Base-by-base conservation (phyloP, 2,329 filamentous ascomycete species). In the Diplodia seriata region DNA sequence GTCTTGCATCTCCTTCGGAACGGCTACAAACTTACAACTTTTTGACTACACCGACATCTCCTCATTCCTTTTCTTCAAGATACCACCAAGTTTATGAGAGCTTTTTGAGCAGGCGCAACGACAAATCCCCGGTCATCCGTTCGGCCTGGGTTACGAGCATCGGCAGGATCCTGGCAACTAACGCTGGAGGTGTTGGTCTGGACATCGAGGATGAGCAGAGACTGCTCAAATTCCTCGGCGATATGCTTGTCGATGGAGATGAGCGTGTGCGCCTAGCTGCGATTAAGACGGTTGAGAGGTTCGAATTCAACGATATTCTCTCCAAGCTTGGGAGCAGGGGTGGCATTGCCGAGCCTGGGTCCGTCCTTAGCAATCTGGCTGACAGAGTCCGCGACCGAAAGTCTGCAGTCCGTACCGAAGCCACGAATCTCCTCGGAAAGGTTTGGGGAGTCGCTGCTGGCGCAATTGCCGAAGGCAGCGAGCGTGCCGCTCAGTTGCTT, bases 371-470 rank as follows among this genome's bases (percentile, higher is more conserved):
- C 66, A 93, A 90, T 70, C 85, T 99, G 31, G 92, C 92, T 33
- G 93, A 97, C 75, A 88, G 95, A 71, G 93, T 92, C 71, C 93
- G 94, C 73, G 96, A 99, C 80, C 90, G 90, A 70, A 94, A 91
- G 76, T 87, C 90, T 15, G 84, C 87, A 51, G 92, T 99, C 12
- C 91, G 94, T 68, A 89, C 91, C 49, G 92, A 94, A 73, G 94
- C 93, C 29, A 97, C 97, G 87, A 90, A 89, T 62, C 84, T 96
- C 9, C 83, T 98, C 1, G 92, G 88, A 12, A 92, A 90, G 70
- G 89, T 98, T 33, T 99, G 95, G 95, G 94, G 92, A n/a, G 94
- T 96, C 20, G 94, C 92, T 14, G 88, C 90, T 20, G 92, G 93
- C 20, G 94, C 97, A 73, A 91, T 99, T 73, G 89, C 92, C 29